Conservation (phyloP, 495 filamentous ascomycete species). For the Tuber umbilicatum region DNA sequence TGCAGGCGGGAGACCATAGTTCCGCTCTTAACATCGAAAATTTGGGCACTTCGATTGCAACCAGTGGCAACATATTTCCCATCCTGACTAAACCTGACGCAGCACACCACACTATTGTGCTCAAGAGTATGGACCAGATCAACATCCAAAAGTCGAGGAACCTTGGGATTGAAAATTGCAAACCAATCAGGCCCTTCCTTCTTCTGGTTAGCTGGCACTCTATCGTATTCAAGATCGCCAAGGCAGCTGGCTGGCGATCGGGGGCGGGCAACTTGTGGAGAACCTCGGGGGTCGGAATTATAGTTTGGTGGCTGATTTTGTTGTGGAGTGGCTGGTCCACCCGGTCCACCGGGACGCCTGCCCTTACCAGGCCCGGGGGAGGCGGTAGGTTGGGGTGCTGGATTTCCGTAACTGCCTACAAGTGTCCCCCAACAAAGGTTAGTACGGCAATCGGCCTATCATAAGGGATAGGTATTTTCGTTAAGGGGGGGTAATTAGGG, state of each 20-base stretch:
- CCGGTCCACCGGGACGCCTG: slow-evolving; percentile 50
- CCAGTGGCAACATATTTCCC: slow-evolving; percentile 85
- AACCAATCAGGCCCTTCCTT: slow-evolving; percentile 81
- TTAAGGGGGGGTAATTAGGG: slow-evolving; percentile 15
- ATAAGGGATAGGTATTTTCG: slow-evolving; percentile 4
- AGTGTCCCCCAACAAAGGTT: neutral
- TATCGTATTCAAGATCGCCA: slow-evolving; percentile 79
- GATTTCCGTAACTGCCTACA: slow-evolving; percentile 52
- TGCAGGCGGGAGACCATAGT: slow-evolving; percentile 72
- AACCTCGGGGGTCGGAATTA: slow-evolving; percentile 72
- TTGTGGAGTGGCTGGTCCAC: slow-evolving; percentile 79
- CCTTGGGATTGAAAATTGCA: slow-evolving; percentile 78
- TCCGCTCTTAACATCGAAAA: slow-evolving; percentile 75
- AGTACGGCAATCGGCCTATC: slow-evolving; percentile 5
- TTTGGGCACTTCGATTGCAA: slow-evolving; percentile 82
- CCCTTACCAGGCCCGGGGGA: slow-evolving; percentile 74
- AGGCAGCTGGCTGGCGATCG: slow-evolving; percentile 67
- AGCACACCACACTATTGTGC: slow-evolving; percentile 86
- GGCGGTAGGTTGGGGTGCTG: slow-evolving; percentile 73
- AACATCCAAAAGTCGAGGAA: slow-evolving; percentile 76
- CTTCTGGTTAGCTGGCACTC: slow-evolving; percentile 73
- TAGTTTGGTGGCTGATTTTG: slow-evolving; percentile 67
- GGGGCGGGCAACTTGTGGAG: slow-evolving; percentile 80
- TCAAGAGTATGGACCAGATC: slow-evolving; percentile 78
- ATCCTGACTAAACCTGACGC: slow-evolving; percentile 81